These are phyloP conservation scores for Fomitopsis schrenkii DNA, from an alignment of 1,284 basidiomycete species.

Conservation along the genomic window DNA sequence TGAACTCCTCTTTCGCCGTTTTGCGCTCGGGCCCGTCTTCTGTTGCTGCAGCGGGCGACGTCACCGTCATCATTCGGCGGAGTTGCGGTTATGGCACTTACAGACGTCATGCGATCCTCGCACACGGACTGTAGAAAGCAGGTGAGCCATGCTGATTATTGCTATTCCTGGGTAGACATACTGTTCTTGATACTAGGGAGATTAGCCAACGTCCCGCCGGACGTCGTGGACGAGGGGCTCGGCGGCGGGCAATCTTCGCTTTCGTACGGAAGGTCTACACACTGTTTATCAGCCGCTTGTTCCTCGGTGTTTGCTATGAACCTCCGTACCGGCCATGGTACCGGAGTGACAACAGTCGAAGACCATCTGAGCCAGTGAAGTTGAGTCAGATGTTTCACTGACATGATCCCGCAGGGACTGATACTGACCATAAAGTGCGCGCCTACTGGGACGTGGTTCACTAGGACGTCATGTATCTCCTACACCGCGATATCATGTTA, in stretches of 20 bases:
- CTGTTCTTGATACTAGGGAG: constrained; percentile 1
- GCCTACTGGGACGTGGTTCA: constrained; percentile 14
- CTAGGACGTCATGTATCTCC: constrained; percentile 13
- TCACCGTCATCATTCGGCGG: background rate
- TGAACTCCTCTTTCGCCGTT: background rate
- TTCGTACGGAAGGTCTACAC: constrained; percentile 5
- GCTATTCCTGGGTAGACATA: background rate
- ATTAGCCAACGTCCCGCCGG: background rate
- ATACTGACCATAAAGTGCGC: constrained; percentile 18
- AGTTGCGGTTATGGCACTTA: background rate
- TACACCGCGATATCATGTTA: background rate
- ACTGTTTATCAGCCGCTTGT: background rate
- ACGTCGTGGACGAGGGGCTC: background rate
- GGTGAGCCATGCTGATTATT: background rate
- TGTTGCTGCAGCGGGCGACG: background rate
- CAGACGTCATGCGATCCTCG: constrained; percentile 6
- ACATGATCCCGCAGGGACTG: too few species aligned
- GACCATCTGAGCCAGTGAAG: constrained; percentile 14
- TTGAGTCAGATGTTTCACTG: too few species aligned
- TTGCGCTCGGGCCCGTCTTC: background rate
- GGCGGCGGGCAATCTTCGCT: constrained; percentile 5
- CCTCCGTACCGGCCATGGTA: constrained; percentile 20
- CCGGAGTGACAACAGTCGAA: constrained; percentile 27
- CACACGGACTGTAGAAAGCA: background rate
- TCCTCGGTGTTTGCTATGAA: background rate